A percentile compares a stretch with the other conserved stretches of the same genome.
Evolutionary conservation across 1,139 yeast species (phyloP).

Genomic region (Saccharomyces hybrid): DNA sequence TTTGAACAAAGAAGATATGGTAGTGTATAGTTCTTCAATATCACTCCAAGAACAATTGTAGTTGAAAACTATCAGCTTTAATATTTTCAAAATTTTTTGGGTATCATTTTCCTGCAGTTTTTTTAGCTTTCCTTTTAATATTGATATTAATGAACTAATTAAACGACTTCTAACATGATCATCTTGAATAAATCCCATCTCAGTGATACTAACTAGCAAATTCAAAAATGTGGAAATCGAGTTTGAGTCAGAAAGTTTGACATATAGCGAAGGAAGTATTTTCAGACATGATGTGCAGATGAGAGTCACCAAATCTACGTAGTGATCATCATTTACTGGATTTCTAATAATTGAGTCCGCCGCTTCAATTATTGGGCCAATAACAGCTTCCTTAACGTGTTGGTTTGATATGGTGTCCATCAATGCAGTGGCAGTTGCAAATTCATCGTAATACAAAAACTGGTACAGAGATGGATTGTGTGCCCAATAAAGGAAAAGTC

Average conservation of each 20-base stretch:
- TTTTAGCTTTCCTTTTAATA: constrained; percentile 55
- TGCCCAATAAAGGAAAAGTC: constrained; percentile 60
- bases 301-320: constrained; percentile 43
- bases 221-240: constrained; percentile 49
- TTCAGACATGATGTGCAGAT: constrained; percentile 50
- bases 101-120: constrained; percentile 50
- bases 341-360: constrained; percentile 41
- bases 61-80: constrained; percentile 46
- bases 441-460: constrained; percentile 51
- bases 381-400: constrained; percentile 62
- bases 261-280: constrained; percentile 45
- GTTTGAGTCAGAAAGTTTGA: constrained; percentile 38
- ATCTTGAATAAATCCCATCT: constrained; percentile 53
- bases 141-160: constrained; percentile 51
- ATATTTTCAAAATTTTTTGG: constrained; percentile 50
- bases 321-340: constrained; percentile 39
- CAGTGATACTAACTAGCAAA: constrained; percentile 48
- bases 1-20: constrained; percentile 54
- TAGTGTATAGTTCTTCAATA: constrained; percentile 46
- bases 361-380: constrained; percentile 50
- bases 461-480: constrained; percentile 41
- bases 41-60: constrained; percentile 50
- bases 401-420: constrained; percentile 46
- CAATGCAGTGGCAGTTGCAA: constrained; percentile 48
- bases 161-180: constrained; percentile 49